Conservation (phyloP, 2,329 filamentous ascomycete genomes). For the Cladorrhinum sp. region DNA sequence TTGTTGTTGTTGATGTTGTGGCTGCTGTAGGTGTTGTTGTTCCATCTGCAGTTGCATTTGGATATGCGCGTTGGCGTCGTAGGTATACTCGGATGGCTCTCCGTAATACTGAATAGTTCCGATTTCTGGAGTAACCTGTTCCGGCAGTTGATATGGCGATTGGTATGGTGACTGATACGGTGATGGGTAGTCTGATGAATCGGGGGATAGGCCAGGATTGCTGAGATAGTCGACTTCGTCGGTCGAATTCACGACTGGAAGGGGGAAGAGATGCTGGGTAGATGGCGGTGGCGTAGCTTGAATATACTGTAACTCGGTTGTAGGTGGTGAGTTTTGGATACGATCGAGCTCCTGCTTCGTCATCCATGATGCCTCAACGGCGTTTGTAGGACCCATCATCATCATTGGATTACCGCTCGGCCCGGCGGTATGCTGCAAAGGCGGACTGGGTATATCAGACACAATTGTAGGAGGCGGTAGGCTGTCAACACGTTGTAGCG, state of each 20-base stretch:
- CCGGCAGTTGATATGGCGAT: constrained; percentile 9
- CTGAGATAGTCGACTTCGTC: constrained; percentile 3
- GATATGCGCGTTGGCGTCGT: constrained; percentile 5
- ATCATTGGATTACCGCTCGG: constrained; percentile 53
- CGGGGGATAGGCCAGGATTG: constrained; percentile 2
- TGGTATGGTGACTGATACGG: constrained; percentile 17
- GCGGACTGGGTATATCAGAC: constrained; percentile 26
- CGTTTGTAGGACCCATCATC: constrained; percentile 46
- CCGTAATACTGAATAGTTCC: constrained; percentile 17
- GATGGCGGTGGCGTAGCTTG: not conserved
- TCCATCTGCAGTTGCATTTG: constrained; percentile 6
- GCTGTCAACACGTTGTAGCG: constrained; percentile 27
- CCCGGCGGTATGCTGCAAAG: constrained; percentile 19
- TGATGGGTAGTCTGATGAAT: constrained; percentile 11
- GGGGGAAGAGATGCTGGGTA: not conserved
- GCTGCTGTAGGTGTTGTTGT: not conserved
- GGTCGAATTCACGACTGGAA: not conserved
- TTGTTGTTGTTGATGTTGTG: not conserved
- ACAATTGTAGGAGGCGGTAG: constrained; percentile 27
- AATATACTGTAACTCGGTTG: constrained; percentile 5
- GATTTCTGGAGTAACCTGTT: constrained; percentile 12
- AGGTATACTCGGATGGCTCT: constrained; percentile 8
- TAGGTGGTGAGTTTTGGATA: constrained; percentile 33
- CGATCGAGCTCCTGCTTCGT: constrained; percentile 36
- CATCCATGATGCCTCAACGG: constrained; percentile 34